Evolutionary conservation across 108 stramenopile species (phyloP).

Genomic region (Craspedostauros australis): DNA sequence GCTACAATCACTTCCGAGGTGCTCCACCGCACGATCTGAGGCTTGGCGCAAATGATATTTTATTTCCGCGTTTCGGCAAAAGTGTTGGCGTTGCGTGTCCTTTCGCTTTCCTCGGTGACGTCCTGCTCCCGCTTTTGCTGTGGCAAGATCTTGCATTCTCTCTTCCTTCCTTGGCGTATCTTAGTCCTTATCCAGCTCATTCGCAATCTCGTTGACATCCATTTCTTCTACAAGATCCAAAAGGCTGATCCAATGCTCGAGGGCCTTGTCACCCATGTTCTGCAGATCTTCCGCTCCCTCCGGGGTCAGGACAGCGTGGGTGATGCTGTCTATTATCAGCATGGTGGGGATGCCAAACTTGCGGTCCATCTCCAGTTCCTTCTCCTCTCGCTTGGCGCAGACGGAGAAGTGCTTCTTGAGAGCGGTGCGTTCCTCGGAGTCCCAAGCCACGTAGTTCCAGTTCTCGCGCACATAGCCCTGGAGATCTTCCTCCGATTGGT

Average conservation of each 20-base stretch:
- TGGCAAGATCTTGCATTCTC: too few species aligned
- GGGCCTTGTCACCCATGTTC: constrained; percentile 24
- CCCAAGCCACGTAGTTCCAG: constrained; percentile 54
- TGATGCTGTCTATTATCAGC: constrained; percentile 46
- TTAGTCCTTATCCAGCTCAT: not conserved
- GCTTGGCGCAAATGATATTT: too few species aligned
- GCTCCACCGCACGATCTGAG: too few species aligned
- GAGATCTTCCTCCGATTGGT: constrained; percentile 31
- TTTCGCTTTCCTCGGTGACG: too few species aligned
- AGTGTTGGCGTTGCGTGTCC: too few species aligned
- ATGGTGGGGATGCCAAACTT: constrained; percentile 60
- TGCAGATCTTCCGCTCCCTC: constrained; percentile 47
- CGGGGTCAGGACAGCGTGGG: constrained; percentile 43
- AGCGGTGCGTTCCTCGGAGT: constrained; percentile 32
- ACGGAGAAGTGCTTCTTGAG: constrained; percentile 52
- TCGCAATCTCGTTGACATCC: constrained; percentile 16
- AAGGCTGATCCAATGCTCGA: constrained; percentile 31
- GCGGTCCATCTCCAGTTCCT: constrained; percentile 34
- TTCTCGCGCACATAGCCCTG: constrained; percentile 25
- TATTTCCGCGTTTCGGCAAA: too few species aligned
- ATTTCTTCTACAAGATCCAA: constrained; percentile 1
- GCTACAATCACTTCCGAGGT: too few species aligned
- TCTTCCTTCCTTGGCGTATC: not conserved
- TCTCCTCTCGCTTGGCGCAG: constrained; percentile 46
- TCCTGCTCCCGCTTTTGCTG: too few species aligned